These are phyloP conservation scores for Gossypium stocksii DNA, from an alignment of 345 rosid species.

Conservation along the genomic window DNA sequence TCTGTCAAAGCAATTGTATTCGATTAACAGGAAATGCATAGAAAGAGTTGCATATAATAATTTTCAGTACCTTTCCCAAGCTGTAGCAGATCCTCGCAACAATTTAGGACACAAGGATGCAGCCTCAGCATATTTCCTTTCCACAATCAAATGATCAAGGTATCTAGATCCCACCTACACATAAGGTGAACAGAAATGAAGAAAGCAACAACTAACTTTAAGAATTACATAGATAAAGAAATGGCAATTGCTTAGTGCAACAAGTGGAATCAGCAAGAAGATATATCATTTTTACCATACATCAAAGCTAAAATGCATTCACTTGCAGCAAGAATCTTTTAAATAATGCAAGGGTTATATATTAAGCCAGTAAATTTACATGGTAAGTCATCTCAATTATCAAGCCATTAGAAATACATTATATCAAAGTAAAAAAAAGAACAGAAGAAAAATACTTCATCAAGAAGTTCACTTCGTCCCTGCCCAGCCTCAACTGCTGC, in stretches of 20 bases:
- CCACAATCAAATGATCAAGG: slow-evolving; percentile 97
- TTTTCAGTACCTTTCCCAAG: slow-evolving; percentile 90
- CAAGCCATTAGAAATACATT: neutral
- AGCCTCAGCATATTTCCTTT: slow-evolving; percentile 94
- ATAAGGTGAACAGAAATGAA: slow-evolving; percentile 20
- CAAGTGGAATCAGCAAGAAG: neutral
- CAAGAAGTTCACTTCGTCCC: slow-evolving; percentile 87
- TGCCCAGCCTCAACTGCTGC: slow-evolving; percentile 98
- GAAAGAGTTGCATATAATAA: slow-evolving; percentile 7
- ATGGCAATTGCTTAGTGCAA: slow-evolving; percentile 7
- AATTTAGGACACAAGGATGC: slow-evolving; percentile 97
- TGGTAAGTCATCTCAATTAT: neutral
- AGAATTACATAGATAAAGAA: neutral
- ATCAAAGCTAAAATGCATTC: neutral
- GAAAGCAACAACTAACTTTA: neutral
- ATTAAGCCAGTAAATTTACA: neutral
- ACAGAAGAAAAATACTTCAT: slow-evolving; percentile 62
- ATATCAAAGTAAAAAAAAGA: neutral
- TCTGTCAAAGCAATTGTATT: slow-evolving; percentile 42
- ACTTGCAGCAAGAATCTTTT: neutral
- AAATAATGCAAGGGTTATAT: neutral
- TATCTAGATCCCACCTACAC: slow-evolving; percentile 93
- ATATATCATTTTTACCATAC: neutral
- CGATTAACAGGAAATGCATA: slow-evolving; percentile 8
- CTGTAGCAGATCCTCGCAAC: slow-evolving; percentile 86